A percentile compares a stretch with the other conserved stretches of the same genome.
Conservation (phyloP, 805 yeast species). For the Nakazawaea wyomingensis region DNA sequence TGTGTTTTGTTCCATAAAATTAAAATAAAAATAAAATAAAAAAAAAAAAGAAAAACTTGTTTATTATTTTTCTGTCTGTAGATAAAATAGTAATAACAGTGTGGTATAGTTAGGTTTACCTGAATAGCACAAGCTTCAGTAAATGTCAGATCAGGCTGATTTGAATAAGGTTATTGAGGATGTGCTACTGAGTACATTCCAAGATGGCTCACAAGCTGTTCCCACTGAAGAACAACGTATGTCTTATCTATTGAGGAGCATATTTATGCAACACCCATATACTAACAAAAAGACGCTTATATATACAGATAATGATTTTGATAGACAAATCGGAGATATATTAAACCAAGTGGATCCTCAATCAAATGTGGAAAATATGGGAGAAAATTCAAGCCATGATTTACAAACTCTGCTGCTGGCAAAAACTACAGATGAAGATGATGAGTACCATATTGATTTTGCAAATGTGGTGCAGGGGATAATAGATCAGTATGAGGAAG, state of each 20-base stretch:
- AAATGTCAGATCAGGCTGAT: slow-evolving; percentile 11
- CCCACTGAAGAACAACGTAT: background rate
- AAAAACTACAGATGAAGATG: background rate
- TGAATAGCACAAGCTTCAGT: background rate
- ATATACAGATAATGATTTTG: slow-evolving; percentile 3
- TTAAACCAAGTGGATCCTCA: slow-evolving; percentile 2
- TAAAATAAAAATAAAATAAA: background rate
- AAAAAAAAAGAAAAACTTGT: background rate
- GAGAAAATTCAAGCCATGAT: background rate
- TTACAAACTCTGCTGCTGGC: background rate
- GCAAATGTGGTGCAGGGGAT: slow-evolving; percentile 11
- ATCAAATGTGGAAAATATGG: background rate
- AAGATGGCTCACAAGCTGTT: background rate
- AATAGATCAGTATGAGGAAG: slow-evolving; percentile 9
- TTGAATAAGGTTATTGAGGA: slow-evolving; percentile 9
- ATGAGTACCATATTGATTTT: slow-evolving; percentile 10
- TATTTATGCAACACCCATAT: too few relatives aligned
- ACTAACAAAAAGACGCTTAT: too few relatives aligned
- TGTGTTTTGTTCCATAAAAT: background rate
- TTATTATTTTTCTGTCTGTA: background rate
- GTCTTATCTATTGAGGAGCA: background rate
- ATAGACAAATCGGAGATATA: slow-evolving; percentile 3
- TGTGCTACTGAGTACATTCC: slow-evolving; percentile 8
- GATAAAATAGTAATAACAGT: background rate
- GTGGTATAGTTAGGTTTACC: background rate